phyloP scores from a whole-genome alignment of 768 basidiomycete genomes.

The Hortiboletus campestris region DNA sequence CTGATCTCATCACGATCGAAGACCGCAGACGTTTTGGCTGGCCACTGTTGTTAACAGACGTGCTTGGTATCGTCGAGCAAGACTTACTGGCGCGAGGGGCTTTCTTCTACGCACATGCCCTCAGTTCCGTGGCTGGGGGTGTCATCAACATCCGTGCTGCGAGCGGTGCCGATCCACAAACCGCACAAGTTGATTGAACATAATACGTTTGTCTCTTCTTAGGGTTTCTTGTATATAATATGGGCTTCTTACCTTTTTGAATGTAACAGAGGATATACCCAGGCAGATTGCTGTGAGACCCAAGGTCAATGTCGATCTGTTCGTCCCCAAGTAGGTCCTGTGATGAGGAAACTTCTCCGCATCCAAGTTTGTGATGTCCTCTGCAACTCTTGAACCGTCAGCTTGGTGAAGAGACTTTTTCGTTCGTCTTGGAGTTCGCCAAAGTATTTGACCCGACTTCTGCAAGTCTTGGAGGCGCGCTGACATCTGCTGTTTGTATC shows the following conservation, averaged over 20 bases:
- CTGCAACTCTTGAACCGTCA: not conserved
- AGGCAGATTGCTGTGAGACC: not conserved
- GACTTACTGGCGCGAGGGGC: slow-evolving; percentile 35
- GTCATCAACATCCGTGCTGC: slow-evolving; percentile 42
- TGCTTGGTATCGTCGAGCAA: slow-evolving; percentile 44
- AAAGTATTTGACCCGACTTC: not conserved
- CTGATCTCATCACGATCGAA: slow-evolving; percentile 42
- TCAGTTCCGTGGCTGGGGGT: slow-evolving; percentile 43
- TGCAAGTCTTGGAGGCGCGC: not conserved
- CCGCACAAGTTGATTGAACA: slow-evolving; percentile 35
- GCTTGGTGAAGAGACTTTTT: not conserved
- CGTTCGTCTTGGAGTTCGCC: slow-evolving; percentile 1
- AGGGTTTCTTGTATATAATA: not conserved
- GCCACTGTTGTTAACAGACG: slow-evolving; percentile 42
- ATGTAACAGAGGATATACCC: not conserved
- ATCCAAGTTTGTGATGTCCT: no score
- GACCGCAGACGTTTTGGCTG: slow-evolving; percentile 43
- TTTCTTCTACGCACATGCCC: slow-evolving; percentile 44
- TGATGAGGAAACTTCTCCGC: no score
- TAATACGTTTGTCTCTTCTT: not conserved
- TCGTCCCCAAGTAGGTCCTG: no score
- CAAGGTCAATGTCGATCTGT: not conserved
- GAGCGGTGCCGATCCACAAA: slow-evolving; percentile 39
- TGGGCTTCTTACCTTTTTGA: not conserved
- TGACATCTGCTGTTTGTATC: not conserved